phyloP scores from a whole-genome alignment of 257 asterid genomes.

The Ocimum tenuiflorum region DNA sequence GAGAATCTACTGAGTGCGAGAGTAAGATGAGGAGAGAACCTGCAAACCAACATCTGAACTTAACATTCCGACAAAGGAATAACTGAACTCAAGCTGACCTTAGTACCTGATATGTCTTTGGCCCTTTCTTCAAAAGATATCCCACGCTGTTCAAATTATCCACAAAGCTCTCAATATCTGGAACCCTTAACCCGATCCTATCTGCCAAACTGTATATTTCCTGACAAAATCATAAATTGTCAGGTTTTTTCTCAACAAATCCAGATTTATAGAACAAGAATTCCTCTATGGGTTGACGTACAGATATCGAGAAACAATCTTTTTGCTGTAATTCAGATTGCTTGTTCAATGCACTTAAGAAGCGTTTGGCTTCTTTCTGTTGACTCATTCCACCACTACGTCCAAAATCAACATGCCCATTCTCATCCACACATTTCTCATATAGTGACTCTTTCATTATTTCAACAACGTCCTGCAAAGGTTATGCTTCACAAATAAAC shows the following conservation, averaged over 20 bases:
- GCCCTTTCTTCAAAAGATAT: slow-evolving; percentile 85
- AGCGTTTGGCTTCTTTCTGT: slow-evolving; percentile 92
- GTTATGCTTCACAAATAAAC: slow-evolving; percentile 19
- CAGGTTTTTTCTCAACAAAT: background rate
- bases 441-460: slow-evolving; percentile 94
- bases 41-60: slow-evolving; percentile 18
- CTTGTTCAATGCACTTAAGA: slow-evolving; percentile 76
- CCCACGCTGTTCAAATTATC: slow-evolving; percentile 81
- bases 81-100: background rate
- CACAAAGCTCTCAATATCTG: slow-evolving; percentile 76
- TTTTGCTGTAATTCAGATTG: slow-evolving; percentile 77
- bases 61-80: background rate
- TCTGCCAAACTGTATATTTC: slow-evolving; percentile 89
- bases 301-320: slow-evolving; percentile 84
- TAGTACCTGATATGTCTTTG: slow-evolving; percentile 82
- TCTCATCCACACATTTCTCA: slow-evolving; percentile 91
- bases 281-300: slow-evolving; percentile 24
- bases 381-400: slow-evolving; percentile 99
- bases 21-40: slow-evolving; percentile 80
- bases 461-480: slow-evolving; percentile 81
- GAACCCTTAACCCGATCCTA: slow-evolving; percentile 63
- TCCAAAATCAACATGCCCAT: slow-evolving; percentile 88
- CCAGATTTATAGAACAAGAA: slow-evolving; percentile 14
- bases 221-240: slow-evolving; percentile 31
- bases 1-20: slow-evolving; percentile 43